phyloP scores from a whole-genome alignment of 306 rosid species.

The Bauhinia variegata region DNA sequence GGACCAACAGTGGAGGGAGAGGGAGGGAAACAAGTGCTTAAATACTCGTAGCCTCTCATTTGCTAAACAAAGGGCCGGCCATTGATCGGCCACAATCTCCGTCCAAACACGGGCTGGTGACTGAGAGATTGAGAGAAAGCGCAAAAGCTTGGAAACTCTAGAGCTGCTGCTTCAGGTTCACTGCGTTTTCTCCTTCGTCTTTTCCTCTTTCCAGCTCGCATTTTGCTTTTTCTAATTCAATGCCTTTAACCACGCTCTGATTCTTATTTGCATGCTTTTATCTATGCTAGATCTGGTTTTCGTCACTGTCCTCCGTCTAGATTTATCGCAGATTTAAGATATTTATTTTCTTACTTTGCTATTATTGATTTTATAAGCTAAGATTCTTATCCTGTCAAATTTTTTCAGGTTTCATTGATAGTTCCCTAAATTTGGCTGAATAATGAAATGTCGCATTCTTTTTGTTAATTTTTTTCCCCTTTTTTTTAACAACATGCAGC shows the following conservation, averaged over 20 bases:
- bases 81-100: no score
- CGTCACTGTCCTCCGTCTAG: neutral
- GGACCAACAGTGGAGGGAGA: no score
- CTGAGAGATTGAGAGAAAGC: neutral
- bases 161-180: slow-evolving; percentile 13
- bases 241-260: neutral
- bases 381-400: no score
- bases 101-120: no score
- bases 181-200: neutral
- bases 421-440: neutral
- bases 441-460: neutral
- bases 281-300: slow-evolving; percentile 7
- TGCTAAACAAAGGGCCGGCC: neutral
- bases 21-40: slow-evolving; percentile 25
- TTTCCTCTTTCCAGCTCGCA: neutral
- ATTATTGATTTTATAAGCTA: no score
- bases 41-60: slow-evolving; percentile 2
- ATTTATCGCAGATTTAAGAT: neutral
- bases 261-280: neutral
- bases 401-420: neutral
- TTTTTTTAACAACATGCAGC: no score
- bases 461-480: no score
- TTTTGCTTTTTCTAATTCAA: neutral
- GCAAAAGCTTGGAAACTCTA: no score
- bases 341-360: neutral